Percentiles rank a stretch among this genome's conserved stretches.
Evolutionary conservation across 2,329 filamentous ascomycete genomes (phyloP).

Genomic region (Decorospora gaudefroyi): DNA sequence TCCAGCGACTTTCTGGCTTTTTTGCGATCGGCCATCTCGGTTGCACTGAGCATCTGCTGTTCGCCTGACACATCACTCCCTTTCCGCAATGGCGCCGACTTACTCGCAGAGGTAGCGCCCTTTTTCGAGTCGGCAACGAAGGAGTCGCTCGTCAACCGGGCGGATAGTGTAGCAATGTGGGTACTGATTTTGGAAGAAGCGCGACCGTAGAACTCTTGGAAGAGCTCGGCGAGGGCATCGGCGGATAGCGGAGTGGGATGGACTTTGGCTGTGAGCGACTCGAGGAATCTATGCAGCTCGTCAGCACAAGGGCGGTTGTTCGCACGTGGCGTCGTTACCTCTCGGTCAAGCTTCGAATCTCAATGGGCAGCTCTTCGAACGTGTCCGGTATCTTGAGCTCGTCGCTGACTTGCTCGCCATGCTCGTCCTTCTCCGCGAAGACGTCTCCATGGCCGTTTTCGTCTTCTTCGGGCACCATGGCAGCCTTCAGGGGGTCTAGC

Average conservation of each 20-base stretch:
- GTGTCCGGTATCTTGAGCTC: slow-evolving; percentile 61
- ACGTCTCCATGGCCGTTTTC: slow-evolving; percentile 46
- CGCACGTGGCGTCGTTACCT: slow-evolving; percentile 58
- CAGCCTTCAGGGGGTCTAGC: slow-evolving; percentile 50
- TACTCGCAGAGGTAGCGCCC: slow-evolving; percentile 48
- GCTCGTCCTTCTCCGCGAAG: slow-evolving; percentile 49
- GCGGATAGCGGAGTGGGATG: slow-evolving; percentile 82
- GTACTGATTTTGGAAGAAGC: slow-evolving; percentile 83
- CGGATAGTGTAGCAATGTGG: slow-evolving; percentile 79
- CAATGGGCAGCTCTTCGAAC: slow-evolving; percentile 89
- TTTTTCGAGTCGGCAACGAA: slow-evolving; percentile 39
- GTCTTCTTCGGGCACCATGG: slow-evolving; percentile 43
- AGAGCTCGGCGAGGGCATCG: slow-evolving; percentile 79
- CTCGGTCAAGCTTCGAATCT: slow-evolving; percentile 87
- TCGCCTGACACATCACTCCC: slow-evolving; percentile 50
- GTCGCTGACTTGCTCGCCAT: slow-evolving; percentile 29
- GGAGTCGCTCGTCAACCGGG: slow-evolving; percentile 72
- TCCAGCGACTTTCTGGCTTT: slow-evolving; percentile 78
- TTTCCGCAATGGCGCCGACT: slow-evolving; percentile 46
- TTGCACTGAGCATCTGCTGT: slow-evolving; percentile 88
- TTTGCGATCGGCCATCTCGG: slow-evolving; percentile 80
- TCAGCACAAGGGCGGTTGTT: background rate
- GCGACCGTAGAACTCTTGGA: slow-evolving; percentile 89
- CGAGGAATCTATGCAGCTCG: slow-evolving; percentile 73
- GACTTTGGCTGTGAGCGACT: slow-evolving; percentile 84